These are phyloP conservation scores for Galerina sulciceps DNA, from an alignment of 768 basidiomycete species.

Conservation along the genomic window DNA sequence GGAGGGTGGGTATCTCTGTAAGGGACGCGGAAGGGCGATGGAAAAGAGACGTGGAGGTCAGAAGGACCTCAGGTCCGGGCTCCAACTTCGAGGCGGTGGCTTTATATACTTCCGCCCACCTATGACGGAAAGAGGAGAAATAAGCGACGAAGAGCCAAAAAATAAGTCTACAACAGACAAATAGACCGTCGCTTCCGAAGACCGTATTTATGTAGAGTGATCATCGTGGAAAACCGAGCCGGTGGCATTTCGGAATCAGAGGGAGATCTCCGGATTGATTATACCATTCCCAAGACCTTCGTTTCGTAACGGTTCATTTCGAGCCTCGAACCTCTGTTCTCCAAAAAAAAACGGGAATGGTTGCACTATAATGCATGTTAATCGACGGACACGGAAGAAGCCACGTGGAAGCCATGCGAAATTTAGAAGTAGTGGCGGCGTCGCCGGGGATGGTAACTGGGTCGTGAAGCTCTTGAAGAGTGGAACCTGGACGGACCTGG, in stretches of 20 bases:
- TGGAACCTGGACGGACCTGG: background rate
- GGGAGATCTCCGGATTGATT: conserved; percentile 43
- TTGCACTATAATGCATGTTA: background rate
- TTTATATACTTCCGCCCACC: conserved; percentile 14
- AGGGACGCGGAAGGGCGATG: background rate
- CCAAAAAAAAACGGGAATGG: conserved; percentile 1
- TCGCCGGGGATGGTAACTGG: conserved; percentile 16
- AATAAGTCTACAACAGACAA: conserved; percentile 23
- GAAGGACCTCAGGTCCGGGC: conserved; percentile 5
- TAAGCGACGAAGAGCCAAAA: conserved; percentile 25
- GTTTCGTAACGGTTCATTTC: background rate
- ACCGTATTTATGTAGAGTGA: conserved; percentile 24
- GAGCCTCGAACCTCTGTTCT: background rate
- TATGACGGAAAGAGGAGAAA: conserved; percentile 25
- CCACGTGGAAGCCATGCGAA: conserved; percentile 45
- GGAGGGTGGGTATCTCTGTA: background rate
- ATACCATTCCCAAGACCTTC: conserved; percentile 22
- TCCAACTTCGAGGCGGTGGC: conserved; percentile 3
- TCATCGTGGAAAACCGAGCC: conserved; percentile 42
- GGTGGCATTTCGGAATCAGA: conserved; percentile 44
- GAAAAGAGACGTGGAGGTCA: conserved; percentile 1
- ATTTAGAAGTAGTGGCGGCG: conserved; percentile 7
- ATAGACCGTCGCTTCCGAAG: conserved; percentile 36
- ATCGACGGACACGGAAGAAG: conserved; percentile 11
- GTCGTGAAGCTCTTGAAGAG: background rate